A percentile compares a stretch with the other conserved stretches of the same genome.
phyloP scores from a whole-genome alignment of 164 flowering plant species.

The Vitis rupestris region DNA sequence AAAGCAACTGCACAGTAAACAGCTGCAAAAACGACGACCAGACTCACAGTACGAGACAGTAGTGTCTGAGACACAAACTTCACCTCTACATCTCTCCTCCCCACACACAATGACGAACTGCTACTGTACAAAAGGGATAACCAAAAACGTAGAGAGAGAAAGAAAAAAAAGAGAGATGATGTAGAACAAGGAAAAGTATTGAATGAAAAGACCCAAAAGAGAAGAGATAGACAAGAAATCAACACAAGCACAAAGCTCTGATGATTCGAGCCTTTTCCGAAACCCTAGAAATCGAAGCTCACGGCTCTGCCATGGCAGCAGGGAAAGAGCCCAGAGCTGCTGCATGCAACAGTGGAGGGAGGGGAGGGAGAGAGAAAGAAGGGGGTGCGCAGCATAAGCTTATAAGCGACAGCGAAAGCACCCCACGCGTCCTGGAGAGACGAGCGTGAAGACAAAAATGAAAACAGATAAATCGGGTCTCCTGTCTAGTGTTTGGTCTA shows the following conservation, averaged over 20 bases:
- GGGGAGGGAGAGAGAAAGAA: background rate
- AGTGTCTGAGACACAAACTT: background rate
- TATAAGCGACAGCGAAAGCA: background rate
- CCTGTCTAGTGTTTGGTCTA: slow-evolving; percentile 16
- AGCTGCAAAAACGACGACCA: background rate
- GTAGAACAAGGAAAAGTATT: too few species aligned
- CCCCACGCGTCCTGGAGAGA: background rate
- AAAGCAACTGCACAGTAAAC: background rate
- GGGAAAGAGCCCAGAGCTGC: background rate
- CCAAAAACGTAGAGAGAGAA: too few species aligned
- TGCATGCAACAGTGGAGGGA: background rate
- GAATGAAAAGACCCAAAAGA: background rate
- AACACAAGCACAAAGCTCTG: background rate
- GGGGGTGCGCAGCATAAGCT: background rate
- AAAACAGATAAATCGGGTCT: background rate
- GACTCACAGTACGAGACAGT: background rate
- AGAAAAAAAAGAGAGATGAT: too few species aligned
- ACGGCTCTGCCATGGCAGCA: background rate
- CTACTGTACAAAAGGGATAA: too few species aligned
- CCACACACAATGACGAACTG: background rate
- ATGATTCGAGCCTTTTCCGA: background rate
- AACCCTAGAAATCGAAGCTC: slow-evolving; percentile 11
- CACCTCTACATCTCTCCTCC: too few species aligned
- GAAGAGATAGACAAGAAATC: background rate
- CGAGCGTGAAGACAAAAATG: too few species aligned